Conservation (phyloP, 164 flowering plant genomes). For the Chloranthus sessilifolius region DNA sequence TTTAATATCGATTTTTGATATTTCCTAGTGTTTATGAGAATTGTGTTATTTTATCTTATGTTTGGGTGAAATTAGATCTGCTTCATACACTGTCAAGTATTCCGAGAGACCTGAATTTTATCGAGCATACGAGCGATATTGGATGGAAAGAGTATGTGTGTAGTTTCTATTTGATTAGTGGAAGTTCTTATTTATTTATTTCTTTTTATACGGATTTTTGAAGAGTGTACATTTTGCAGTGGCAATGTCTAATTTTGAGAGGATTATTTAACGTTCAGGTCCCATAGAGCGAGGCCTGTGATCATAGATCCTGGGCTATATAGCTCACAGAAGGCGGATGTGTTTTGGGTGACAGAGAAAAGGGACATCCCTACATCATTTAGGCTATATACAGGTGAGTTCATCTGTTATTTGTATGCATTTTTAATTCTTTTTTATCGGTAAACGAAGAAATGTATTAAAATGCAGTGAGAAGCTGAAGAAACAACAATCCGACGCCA, state of each 20-base stretch:
- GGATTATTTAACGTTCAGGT: slow-evolving; percentile 26
- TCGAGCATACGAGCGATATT: slow-evolving; percentile 89
- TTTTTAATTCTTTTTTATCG: not conserved
- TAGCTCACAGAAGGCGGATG: slow-evolving; percentile 51
- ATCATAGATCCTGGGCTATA: slow-evolving; percentile 84
- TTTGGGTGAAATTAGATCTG: slow-evolving; percentile 40
- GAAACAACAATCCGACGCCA: too few species aligned
- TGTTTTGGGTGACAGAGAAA: slow-evolving; percentile 63
- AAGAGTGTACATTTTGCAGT: not conserved
- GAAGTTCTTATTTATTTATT: not conserved
- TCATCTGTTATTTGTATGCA: not conserved
- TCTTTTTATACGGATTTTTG: not conserved
- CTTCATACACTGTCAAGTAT: slow-evolving; percentile 50
- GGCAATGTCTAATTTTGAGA: not conserved
- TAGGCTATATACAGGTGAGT: slow-evolving; percentile 75
- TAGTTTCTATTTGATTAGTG: not conserved
- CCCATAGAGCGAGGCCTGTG: slow-evolving; percentile 80
- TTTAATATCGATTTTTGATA: not conserved
- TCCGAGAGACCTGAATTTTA: slow-evolving; percentile 64
- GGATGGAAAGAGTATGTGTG: slow-evolving; percentile 82
- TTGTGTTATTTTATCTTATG: not conserved
- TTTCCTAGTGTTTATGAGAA: not conserved
- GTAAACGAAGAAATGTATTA: too few species aligned
- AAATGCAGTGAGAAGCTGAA: too few species aligned
- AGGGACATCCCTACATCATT: slow-evolving; percentile 70